Percentiles rank a stretch among this genome's conserved stretches.
phyloP scores from a whole-genome alignment of 2,329 filamentous ascomycete species.

The Exophiala sp. region DNA sequence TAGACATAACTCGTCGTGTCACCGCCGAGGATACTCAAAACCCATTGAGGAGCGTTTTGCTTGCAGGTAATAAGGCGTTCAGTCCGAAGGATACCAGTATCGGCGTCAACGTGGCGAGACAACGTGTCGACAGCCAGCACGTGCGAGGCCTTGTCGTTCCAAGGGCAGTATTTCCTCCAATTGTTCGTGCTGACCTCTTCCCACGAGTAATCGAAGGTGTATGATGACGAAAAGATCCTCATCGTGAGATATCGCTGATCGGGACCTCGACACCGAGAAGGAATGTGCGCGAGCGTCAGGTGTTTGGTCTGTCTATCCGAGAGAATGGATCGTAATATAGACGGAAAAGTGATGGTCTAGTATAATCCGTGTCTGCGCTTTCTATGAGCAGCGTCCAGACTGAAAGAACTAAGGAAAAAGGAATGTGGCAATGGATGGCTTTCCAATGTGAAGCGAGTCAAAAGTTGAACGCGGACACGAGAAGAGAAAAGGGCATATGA shows the following conservation, averaged over 20 bases:
- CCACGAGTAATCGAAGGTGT: slow-evolving; percentile 97
- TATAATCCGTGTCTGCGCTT: neutral
- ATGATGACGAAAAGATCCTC: slow-evolving; percentile 90
- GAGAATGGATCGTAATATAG: neutral
- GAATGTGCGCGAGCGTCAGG: slow-evolving; percentile 21
- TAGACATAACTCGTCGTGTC: slow-evolving; percentile 81
- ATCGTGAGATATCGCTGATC: slow-evolving; percentile 44
- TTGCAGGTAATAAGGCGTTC: slow-evolving; percentile 57
- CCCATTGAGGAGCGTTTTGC: slow-evolving; percentile 47
- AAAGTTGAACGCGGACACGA: neutral
- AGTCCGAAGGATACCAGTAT: slow-evolving; percentile 64
- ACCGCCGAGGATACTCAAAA: slow-evolving; percentile 71
- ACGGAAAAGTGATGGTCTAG: neutral
- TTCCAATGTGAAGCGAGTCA: neutral
- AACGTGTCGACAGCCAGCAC: slow-evolving; percentile 94
- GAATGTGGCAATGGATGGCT: neutral
- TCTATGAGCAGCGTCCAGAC: neutral
- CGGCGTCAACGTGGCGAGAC: slow-evolving; percentile 60
- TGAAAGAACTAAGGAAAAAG: neutral
- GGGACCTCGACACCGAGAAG: slow-evolving; percentile 29
- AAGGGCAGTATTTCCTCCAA: slow-evolving; percentile 97
- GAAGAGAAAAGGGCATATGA: neutral
- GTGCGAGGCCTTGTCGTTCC: slow-evolving; percentile 98
- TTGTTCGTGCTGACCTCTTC: slow-evolving; percentile 95
- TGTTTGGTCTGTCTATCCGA: neutral